Evolutionary conservation across 2,329 filamentous ascomycete species (phyloP).

Genomic region (Penicillium sp.): DNA sequence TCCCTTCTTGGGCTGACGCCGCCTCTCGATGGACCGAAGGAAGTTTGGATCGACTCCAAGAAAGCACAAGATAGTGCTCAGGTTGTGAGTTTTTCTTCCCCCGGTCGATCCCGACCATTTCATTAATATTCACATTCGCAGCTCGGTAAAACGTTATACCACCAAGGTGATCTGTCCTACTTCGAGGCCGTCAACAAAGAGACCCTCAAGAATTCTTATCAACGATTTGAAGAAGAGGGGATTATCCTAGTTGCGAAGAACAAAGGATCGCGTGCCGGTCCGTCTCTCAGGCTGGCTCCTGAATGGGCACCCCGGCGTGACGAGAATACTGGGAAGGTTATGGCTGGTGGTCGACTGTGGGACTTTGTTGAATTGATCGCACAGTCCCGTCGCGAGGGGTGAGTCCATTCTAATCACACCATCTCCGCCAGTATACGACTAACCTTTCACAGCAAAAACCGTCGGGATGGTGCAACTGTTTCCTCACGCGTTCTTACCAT

Average conservation of each 20-base stretch:
- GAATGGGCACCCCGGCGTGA: constrained; percentile 75
- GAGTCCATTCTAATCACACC: constrained; percentile 15
- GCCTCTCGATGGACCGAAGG: constrained; percentile 58
- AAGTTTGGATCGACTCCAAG: constrained; percentile 74
- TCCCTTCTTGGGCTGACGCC: constrained; percentile 84
- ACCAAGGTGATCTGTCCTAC: constrained; percentile 94
- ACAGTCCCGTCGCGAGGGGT: constrained; percentile 75
- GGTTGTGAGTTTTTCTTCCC: constrained; percentile 55
- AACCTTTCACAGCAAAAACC: constrained; percentile 64
- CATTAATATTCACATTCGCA: constrained; percentile 39
- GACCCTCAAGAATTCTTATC: constrained; percentile 89
- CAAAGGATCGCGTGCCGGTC: constrained; percentile 52
- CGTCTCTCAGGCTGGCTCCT: constrained; percentile 64
- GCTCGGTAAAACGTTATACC: constrained; percentile 94
- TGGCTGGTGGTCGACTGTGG: constrained; percentile 78
- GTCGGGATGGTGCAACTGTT: constrained; percentile 88
- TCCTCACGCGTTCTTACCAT: constrained; percentile 75
- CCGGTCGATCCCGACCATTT: background rate
- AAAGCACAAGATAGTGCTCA: constrained; percentile 81
- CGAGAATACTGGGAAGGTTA: constrained; percentile 57
- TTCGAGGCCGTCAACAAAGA: constrained; percentile 99
- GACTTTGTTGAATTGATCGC: constrained; percentile 88
- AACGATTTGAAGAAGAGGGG: constrained; percentile 84
- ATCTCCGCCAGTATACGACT: background rate
- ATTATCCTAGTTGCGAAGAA: constrained; percentile 73